Base-by-base conservation (phyloP, 352 stramenopile genomes). In the Phytophthora quininea region DNA sequence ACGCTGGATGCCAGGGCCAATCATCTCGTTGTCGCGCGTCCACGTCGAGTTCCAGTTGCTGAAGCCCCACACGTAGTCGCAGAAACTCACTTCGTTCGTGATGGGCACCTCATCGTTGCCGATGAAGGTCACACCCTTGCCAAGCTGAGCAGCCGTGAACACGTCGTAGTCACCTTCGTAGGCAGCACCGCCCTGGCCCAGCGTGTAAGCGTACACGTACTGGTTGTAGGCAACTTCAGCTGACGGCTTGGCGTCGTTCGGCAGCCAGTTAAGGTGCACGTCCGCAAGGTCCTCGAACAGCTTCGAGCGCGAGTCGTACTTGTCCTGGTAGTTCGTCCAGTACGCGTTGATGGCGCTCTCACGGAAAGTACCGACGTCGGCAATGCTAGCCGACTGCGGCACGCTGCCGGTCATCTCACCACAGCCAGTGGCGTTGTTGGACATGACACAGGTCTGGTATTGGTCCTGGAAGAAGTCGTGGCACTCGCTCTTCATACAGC, bases 11-110 rank as follows among this genome's bases (percentile, higher is more conserved):
- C 83, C 83, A 56, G 83, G 83, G 33, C 83, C 83, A 40, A 91
- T 83, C 64, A 76, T 74, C 54, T 89, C 71, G 70, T 84, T 82
- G 73, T 86, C 66, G 31, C 71, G 67, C 15, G 81, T 88, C 83
- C 80, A 90, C 60, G 83, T 90, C 37, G 65, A 64, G 74, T 91
- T 90, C 69, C 80, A 91, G 77, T 91, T 89, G 72, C 67, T 80
- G 65, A 76, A 91, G 40, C 57, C 64, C 83, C 83, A 91, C 51
- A 91, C 55, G 63, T 87, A 91, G 52, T 86, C 64, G 51, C 83
- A 91, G 64, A 90, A 91, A 54, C 60, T 56, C 24, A 88, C 79
- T 49, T 85, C 35, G 74, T 91, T 91, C 46, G 83, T 91, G 48
- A 91, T 43, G 1, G 82, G 80, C 32, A 91, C 74, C 43, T 71